Evolutionary conservation across 2,329 filamentous ascomycete species (phyloP), one percentile per base, ranked within the genome.

Genomic region (Tolypocladium tropicale): DNA sequence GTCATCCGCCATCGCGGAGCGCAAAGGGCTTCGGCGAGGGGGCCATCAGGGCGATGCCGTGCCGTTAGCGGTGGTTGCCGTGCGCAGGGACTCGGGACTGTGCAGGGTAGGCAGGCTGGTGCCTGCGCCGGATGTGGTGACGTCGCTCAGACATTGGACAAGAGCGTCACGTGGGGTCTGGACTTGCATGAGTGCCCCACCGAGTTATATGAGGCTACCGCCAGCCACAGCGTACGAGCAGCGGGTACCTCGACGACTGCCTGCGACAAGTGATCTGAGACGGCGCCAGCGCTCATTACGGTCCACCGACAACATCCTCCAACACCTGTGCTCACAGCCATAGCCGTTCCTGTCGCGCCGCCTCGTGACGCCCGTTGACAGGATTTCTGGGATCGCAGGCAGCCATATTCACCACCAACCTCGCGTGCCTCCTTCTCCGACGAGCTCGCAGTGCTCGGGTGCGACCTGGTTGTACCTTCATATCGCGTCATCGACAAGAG

Each of bases 1-100:
- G 65, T 80, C 76, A 74, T 82, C 76, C 70, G 81, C 83, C 85
- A 88, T 88, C 65, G 59, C 65, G 58, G 59, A 63, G 61, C 61
- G 61, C 53, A 36, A 28, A 36, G 18, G 49, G 57, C 59, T 53
- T 54, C 53, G 21, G 23, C 55, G 51, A 52, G 54, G 50, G 55
- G 59, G 66, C 66, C 67, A 69, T 69, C 56, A 65, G 65, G 59
- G 34, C 53, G 57, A 11, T 28, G 36, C 18, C 37, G 10, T 28
- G 36, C 18, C 37, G 10, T 16, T n/a, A 4, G 28, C 32, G 46
- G 28, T 12, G 25, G 14, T 21, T 28, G 28, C 10, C 16, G 46
- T 30, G 9, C 12, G 12, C 28, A 32, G 28, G 28, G 16, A n/a
- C 46, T 3, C n/a, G 28, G 28, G 16, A n/a, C 46, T 3, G 18